Evolutionary conservation across 352 stramenopile genomes (phyloP).

Genomic region (Phytopythium oedochilum): DNA sequence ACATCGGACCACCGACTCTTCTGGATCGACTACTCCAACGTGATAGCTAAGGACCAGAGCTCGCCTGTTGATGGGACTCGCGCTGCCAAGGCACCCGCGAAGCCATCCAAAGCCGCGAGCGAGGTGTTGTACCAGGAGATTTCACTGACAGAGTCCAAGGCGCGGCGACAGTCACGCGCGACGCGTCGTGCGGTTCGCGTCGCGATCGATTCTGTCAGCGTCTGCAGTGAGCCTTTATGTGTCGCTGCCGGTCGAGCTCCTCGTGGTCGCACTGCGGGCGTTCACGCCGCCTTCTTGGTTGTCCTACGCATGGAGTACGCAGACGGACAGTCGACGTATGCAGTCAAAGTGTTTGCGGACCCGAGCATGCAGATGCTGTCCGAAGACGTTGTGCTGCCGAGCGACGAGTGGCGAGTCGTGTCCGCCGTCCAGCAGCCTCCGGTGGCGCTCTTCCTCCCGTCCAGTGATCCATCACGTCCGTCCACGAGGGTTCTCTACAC

Average conservation of each 20-base stretch:
- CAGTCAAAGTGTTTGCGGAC: constrained; percentile 35
- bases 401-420: constrained; percentile 28
- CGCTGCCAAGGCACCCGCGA: neutral
- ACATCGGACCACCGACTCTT: constrained; percentile 24
- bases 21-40: constrained; percentile 25
- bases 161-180: neutral
- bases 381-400: constrained; percentile 19
- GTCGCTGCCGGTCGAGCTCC: neutral
- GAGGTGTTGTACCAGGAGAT: constrained; percentile 39
- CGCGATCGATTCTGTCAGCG: neutral
- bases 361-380: constrained; percentile 12
- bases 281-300: constrained; percentile 15
- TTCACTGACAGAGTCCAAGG: neutral
- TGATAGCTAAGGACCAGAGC: neutral
- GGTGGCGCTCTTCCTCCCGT: neutral
- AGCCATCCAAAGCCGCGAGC: neutral
- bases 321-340: constrained; percentile 7
- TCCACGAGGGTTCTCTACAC: constrained; percentile 7
- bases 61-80: neutral
- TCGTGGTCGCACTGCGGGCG: neutral
- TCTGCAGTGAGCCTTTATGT: neutral
- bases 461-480: neutral
- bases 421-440: neutral
- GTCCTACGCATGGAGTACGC: constrained; percentile 10
- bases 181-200: neutral